Conservation (phyloP, 768 basidiomycete genomes). For the Boletus subcaerulescens region DNA sequence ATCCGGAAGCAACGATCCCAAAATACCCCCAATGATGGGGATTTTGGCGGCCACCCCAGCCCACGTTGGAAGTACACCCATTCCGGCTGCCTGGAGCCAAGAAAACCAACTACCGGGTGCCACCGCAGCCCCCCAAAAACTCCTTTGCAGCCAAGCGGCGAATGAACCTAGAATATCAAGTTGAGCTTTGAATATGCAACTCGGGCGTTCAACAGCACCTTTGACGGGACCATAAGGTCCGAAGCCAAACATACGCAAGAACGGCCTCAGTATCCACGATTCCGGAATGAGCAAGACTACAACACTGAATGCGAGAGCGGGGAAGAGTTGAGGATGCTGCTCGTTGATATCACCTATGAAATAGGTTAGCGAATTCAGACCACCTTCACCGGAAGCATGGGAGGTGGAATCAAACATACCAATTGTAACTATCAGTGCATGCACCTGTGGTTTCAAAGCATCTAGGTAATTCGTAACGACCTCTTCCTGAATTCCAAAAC, state of each 20-base stretch:
- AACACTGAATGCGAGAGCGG: slow-evolving; percentile 1
- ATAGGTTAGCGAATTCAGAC: not conserved
- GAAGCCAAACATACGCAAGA: slow-evolving; percentile 13
- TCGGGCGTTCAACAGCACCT: too few species aligned
- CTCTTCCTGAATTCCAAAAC: slow-evolving; percentile 7
- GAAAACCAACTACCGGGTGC: too few species aligned
- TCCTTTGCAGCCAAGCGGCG: slow-evolving; percentile 4
- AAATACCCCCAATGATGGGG: not conserved
- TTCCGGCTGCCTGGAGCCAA: slow-evolving; percentile 13
- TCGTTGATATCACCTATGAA: slow-evolving; percentile 12
- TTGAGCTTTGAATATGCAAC: not conserved
- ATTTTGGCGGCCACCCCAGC: not conserved
- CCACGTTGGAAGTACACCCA: slow-evolving; percentile 9
- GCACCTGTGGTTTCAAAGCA: slow-evolving; percentile 5
- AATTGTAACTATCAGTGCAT: slow-evolving; percentile 3
- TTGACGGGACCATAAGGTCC: slow-evolving; percentile 9
- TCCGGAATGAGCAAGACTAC: slow-evolving; percentile 5
- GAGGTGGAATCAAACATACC: not conserved
- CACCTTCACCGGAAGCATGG: too few species aligned
- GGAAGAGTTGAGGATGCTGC: slow-evolving; percentile 4
- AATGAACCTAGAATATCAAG: slow-evolving; percentile 3
- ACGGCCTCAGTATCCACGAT: slow-evolving; percentile 6
- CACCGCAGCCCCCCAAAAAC: too few species aligned
- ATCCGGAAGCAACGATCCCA: not conserved
- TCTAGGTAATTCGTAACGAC: not conserved